These are phyloP conservation scores for Debaryomyces prosopidis DNA, from an alignment of 805 yeast genomes.

Conservation along the genomic window DNA sequence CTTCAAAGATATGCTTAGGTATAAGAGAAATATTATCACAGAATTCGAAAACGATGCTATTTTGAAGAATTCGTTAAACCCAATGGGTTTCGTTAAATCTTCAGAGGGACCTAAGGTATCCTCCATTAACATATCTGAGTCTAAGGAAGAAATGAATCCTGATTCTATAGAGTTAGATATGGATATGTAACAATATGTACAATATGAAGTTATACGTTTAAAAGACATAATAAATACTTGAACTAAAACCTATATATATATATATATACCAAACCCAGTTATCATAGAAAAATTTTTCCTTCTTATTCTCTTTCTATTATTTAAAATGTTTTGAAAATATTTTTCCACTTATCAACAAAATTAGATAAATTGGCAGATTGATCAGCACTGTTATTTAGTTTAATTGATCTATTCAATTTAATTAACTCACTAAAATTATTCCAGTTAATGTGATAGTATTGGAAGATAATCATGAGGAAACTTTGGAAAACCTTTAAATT, in stretches of 20 bases:
- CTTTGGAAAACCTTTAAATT: constrained; percentile 30
- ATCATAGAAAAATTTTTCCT: background rate
- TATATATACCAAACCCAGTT: background rate
- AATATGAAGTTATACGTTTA: background rate
- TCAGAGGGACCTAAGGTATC: constrained; percentile 8
- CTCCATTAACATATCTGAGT: background rate
- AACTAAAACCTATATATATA: no score
- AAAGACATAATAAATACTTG: background rate
- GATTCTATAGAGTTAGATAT: constrained; percentile 63
- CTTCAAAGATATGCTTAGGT: constrained; percentile 70
- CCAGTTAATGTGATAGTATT: constrained; percentile 45
- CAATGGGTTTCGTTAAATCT: constrained; percentile 53
- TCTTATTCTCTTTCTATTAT: no score
- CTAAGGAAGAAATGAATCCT: constrained; percentile 39
- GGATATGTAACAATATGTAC: constrained; percentile 22
- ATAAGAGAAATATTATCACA: constrained; percentile 45
- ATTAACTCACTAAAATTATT: constrained; percentile 34
- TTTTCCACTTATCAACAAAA: constrained; percentile 41
- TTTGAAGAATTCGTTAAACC: constrained; percentile 20
- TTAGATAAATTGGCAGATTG: constrained; percentile 33
- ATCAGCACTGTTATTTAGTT: constrained; percentile 36
- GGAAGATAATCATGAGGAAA: constrained; percentile 32
- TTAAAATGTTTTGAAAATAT: constrained; percentile 24
- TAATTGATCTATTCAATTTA: constrained; percentile 34
- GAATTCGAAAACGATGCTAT: constrained; percentile 16